These are phyloP conservation scores for Asterophora parasitica DNA, from an alignment of 768 basidiomycete species.

Conservation along the genomic window DNA sequence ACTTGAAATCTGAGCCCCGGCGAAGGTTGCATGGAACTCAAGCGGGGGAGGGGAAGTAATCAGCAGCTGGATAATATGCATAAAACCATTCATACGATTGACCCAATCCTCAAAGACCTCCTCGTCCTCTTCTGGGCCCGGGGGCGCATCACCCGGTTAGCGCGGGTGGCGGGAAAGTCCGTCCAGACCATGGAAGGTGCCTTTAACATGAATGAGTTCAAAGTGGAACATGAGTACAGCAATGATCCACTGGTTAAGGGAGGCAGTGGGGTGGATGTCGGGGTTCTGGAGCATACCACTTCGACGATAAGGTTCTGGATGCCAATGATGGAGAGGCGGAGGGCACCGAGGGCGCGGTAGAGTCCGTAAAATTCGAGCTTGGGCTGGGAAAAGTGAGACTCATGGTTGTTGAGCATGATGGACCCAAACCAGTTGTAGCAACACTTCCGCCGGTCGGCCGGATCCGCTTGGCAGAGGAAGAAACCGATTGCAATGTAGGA, in stretches of 20 bases:
- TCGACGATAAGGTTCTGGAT: not conserved
- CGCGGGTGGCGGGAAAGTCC: too few species aligned
- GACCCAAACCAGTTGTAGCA: not conserved
- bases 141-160: too few species aligned
- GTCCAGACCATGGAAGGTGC: too few species aligned
- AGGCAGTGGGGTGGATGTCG: not conserved
- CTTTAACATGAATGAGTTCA: too few species aligned
- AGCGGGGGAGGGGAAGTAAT: not conserved
- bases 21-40: not conserved
- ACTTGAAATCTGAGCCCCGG: too few species aligned
- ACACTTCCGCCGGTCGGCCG: not conserved
- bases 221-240: constrained; percentile 4
- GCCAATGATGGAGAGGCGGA: too few species aligned
- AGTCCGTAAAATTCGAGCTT: constrained; percentile 1
- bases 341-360: not conserved
- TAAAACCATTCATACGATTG: too few species aligned
- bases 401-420: too few species aligned
- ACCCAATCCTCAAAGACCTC: not conserved
- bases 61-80: not conserved
- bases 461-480: too few species aligned
- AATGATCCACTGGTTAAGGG: too few species aligned
- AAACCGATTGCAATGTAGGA: constrained; percentile 1
- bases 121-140: too few species aligned
- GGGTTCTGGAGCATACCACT: not conserved
- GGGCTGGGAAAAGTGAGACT: too few species aligned